Evolutionary conservation across 805 yeast species (phyloP).

Genomic region (Schwanniomyces pseudopolymorphus): DNA sequence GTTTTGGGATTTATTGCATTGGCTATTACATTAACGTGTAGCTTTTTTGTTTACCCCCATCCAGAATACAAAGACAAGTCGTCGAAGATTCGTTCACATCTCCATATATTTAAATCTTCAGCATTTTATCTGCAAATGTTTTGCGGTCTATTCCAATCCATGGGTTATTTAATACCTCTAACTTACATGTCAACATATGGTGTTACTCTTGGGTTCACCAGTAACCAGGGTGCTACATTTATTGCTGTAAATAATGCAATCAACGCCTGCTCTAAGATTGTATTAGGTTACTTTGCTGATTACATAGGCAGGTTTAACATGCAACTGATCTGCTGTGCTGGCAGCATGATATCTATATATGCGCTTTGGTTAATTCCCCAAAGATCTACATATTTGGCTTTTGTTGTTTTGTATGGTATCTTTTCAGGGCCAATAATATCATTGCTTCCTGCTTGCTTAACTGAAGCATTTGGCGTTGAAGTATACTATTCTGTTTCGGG

Average conservation of each 20-base stretch:
- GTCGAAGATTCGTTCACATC: conserved; percentile 2
- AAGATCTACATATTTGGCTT: conserved; percentile 23
- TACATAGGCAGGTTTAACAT: conserved; percentile 17
- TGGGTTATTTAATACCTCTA: conserved; percentile 33
- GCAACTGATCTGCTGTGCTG: conserved; percentile 14
- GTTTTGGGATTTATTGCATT: conserved; percentile 26
- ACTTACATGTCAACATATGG: conserved; percentile 35
- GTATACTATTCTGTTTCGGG: no score
- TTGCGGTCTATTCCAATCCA: conserved; percentile 30
- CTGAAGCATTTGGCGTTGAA: conserved; percentile 27
- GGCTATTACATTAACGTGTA: conserved; percentile 8
- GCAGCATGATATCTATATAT: conserved; percentile 14
- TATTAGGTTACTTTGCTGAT: conserved; percentile 18
- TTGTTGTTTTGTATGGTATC: conserved; percentile 33
- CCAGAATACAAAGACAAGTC: conserved; percentile 6
- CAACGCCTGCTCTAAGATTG: conserved; percentile 10
- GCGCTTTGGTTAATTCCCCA: conserved; percentile 19
- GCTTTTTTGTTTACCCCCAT: conserved; percentile 9
- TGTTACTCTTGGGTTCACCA: conserved; percentile 26
- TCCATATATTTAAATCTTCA: conserved; percentile 15
- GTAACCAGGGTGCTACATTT: conserved; percentile 29
- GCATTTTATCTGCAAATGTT: conserved; percentile 15
- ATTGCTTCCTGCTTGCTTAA: conserved; percentile 30
- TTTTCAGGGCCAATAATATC: conserved; percentile 36
- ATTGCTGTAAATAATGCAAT: conserved; percentile 34